Evolutionary conservation across 108 stramenopile species (phyloP), one percentile per base, ranked within the genome.

Genomic region (Cyclotella choctawhatcheeana): DNA sequence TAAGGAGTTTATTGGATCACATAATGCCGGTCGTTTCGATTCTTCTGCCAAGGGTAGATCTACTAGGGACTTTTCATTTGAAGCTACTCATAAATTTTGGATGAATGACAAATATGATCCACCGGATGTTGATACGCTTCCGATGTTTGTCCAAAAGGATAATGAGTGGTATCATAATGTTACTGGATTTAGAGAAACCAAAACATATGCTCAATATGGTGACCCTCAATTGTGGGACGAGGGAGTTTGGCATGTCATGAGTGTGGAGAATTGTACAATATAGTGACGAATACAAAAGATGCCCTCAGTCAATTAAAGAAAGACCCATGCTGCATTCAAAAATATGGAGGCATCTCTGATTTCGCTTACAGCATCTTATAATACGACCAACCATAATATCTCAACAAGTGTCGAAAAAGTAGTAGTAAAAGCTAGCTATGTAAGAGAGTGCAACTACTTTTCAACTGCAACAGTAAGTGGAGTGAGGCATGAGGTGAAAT

Each of bases 151-250:
- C 47, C 47, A 17, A 32, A 14, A 32, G 64, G 43, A 10, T 17
- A 51, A 50, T 29, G 17, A 48, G 18, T 61, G 59, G 59, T 61
- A 61, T 18, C 8, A 37, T 2, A 61, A 61, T 61, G 59, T 61
- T 17, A 37, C 59, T 29, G 59, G 59, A 3, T 61, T 61, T 40
- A 32, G 21, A 37, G 34, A 61, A 40, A 61, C 64, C 30, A 16
- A 18, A 3, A 65, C 64, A 20, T 65, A 51, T 24, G 48, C 13
- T 2, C 64, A 26, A n/a, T 30, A 51, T 65, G 64, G 64, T 6
- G 64, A 65, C 51, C 64, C 64, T 29, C 48, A 29, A 65, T 18
- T 21, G 0, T 65, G 64, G 64, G 29, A 17, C 48, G 48, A 48
- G 8, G 62, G 62, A 12, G 48, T 29, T 17, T 65, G 64, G 64